Evolutionary conservation across 2,329 filamentous ascomycete genomes (phyloP).

Genomic region (Arthrobotrys entomopaga): DNA sequence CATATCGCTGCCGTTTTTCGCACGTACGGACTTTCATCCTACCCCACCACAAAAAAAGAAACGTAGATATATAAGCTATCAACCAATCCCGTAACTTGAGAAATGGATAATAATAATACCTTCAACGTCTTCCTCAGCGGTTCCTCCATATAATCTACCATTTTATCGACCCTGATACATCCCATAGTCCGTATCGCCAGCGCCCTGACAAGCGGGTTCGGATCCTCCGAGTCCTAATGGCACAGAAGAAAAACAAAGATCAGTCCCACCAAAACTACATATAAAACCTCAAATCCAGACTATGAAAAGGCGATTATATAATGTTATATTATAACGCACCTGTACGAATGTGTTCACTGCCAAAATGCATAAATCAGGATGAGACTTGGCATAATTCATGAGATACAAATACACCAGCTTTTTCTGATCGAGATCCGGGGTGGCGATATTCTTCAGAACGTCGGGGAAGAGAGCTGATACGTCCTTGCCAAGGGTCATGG

Average conservation of each 20-base stretch:
- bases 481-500: slow-evolving; percentile 98
- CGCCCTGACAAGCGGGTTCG: slow-evolving; percentile 92
- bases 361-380: slow-evolving; percentile 97
- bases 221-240: slow-evolving; percentile 85
- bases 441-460: slow-evolving; percentile 98
- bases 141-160: slow-evolving; percentile 99
- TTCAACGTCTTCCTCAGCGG: slow-evolving; percentile 90
- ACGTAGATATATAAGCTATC: neutral
- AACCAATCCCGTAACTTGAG: neutral
- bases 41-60: neutral
- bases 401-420: slow-evolving; percentile 98
- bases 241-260: neutral
- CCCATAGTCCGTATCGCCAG: slow-evolving; percentile 98
- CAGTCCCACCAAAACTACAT: neutral
- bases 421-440: slow-evolving; percentile 93
- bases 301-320: neutral
- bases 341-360: slow-evolving; percentile 99
- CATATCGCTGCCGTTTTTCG: slow-evolving; percentile 98
- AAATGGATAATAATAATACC: slow-evolving; percentile 31
- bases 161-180: slow-evolving; percentile 97
- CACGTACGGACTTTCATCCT: slow-evolving; percentile 97
- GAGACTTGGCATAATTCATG: slow-evolving; percentile 99
- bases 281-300: neutral
- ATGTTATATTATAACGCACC: slow-evolving; percentile 32
- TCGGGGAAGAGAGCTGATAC: slow-evolving; percentile 97